These are phyloP conservation scores for Senecio squalidus DNA, from an alignment of 140 eudicot species.

Conservation along the genomic window DNA sequence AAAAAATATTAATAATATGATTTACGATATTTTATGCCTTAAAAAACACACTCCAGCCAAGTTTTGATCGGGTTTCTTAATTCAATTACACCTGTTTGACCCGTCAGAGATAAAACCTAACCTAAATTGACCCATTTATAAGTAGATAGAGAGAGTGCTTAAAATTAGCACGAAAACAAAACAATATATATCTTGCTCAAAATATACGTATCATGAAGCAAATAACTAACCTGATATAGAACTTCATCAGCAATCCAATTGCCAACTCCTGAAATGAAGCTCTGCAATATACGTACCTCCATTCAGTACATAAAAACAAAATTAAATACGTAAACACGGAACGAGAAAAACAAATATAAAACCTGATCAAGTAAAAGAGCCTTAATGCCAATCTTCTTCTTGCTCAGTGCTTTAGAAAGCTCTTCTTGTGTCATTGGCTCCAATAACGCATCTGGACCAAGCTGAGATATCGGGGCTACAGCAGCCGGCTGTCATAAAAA, in stretches of 20 bases:
- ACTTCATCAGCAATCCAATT: conserved; percentile 99
- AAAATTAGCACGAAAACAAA: background rate
- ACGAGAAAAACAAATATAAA: background rate
- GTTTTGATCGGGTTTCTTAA: too few species aligned
- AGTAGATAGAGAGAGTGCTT: background rate
- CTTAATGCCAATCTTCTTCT: conserved; percentile 81
- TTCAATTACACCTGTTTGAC: background rate
- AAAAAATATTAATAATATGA: too few species aligned
- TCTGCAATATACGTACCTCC: conserved; percentile 40
- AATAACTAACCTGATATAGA: conserved; percentile 71
- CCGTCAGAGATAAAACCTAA: background rate
- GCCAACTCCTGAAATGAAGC: conserved; percentile 95
- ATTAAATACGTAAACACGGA: background rate
- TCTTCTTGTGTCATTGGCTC: conserved; percentile 73
- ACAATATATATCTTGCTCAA: background rate
- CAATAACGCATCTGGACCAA: conserved; percentile 94
- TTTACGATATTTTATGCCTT: too few species aligned
- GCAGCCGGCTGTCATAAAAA: conserved; percentile 59
- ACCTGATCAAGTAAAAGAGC: conserved; percentile 97
- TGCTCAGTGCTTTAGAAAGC: conserved; percentile 47
- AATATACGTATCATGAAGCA: background rate
- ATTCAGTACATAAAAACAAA: conserved; percentile 3
- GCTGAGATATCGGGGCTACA: conserved; percentile 81
- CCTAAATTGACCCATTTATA: background rate
- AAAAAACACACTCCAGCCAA: background rate